A percentile compares a stretch with the other conserved stretches of the same genome.
Conservation (phyloP, 129 eudicot genomes). For the Chrysanthemum lavandulifolium region DNA sequence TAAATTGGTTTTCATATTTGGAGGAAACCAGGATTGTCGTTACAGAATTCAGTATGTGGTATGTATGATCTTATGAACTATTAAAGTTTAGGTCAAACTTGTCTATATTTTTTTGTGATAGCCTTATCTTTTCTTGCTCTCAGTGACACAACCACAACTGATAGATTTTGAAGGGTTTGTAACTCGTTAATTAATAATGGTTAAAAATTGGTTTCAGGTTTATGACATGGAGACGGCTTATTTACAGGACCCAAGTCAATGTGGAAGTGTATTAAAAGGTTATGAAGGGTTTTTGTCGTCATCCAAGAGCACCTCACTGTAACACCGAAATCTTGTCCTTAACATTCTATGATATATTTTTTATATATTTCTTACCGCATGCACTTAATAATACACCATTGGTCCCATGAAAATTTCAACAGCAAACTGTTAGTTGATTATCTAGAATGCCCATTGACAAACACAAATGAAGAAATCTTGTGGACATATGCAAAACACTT, state of each 20-base stretch:
- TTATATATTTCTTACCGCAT: background rate
- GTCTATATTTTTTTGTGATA: background rate
- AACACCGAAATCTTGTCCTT: constrained; percentile 25
- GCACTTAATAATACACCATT: background rate
- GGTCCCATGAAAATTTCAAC: background rate
- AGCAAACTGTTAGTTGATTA: too few relatives aligned
- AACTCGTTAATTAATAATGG: background rate
- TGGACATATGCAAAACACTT: too few relatives aligned
- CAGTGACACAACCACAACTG: background rate
- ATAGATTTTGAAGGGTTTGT: too few relatives aligned
- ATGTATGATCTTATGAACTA: background rate
- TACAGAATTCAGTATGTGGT: background rate
- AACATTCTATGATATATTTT: constrained; percentile 1
- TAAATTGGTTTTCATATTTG: background rate
- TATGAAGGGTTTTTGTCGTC: constrained; percentile 87
- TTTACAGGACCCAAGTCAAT: constrained; percentile 90
- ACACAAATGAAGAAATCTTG: background rate
- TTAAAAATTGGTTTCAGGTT: constrained; percentile 45
- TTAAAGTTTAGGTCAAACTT: constrained; percentile 2
- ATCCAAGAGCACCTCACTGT: constrained; percentile 85
- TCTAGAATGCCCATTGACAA: background rate
- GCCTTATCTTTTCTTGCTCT: background rate
- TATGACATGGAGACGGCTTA: constrained; percentile 96
- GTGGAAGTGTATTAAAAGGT: constrained; percentile 98
- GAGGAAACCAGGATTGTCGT: constrained; percentile 1